Evolutionary conservation across 106 monocot genomes (phyloP).

Genomic region (Narthecium ossifragum): DNA sequence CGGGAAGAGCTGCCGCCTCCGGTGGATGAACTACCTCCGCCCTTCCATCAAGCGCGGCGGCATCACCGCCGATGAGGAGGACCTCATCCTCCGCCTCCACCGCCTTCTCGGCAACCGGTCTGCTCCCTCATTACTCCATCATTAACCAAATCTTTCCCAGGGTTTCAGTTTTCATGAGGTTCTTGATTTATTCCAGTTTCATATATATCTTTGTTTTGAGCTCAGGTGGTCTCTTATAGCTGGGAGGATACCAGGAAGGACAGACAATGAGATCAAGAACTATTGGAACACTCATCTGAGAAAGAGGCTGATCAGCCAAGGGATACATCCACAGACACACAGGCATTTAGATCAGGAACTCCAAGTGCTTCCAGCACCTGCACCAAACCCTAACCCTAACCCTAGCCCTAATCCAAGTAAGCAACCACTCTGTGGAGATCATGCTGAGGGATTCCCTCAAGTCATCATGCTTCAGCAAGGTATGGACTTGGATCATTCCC

Average conservation of each 20-base stretch:
- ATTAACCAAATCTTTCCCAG: not conserved
- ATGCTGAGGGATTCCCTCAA: too few species aligned
- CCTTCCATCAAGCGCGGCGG: conserved; percentile 34
- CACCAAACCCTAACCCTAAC: conserved; percentile 1
- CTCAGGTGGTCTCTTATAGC: conserved; percentile 84
- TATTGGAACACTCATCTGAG: conserved; percentile 83
- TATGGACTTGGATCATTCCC: too few species aligned
- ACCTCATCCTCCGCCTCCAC: conserved; percentile 42
- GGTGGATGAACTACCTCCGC: conserved; percentile 60
- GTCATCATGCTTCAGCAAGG: too few species aligned
- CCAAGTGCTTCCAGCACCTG: not conserved
- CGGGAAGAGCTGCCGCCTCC: conserved; percentile 58
- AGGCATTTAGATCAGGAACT: conserved; percentile 23
- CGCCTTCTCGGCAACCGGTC: conserved; percentile 39
- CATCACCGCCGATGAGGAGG: conserved; percentile 37
- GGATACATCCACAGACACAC: conserved; percentile 65
- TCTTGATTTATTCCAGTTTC: not conserved
- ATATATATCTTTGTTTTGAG: not conserved
- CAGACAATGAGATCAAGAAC: conserved; percentile 88
- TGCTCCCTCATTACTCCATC: not conserved
- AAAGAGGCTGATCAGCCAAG: conserved; percentile 58
- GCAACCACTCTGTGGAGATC: too few species aligned
- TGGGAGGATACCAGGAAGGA: conserved; percentile 70
- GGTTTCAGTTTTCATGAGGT: not conserved
- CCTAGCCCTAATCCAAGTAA: conserved; percentile 2